Evolutionary conservation across 495 filamentous ascomycete species (phyloP).

Genomic region (Bacidia rubella): DNA sequence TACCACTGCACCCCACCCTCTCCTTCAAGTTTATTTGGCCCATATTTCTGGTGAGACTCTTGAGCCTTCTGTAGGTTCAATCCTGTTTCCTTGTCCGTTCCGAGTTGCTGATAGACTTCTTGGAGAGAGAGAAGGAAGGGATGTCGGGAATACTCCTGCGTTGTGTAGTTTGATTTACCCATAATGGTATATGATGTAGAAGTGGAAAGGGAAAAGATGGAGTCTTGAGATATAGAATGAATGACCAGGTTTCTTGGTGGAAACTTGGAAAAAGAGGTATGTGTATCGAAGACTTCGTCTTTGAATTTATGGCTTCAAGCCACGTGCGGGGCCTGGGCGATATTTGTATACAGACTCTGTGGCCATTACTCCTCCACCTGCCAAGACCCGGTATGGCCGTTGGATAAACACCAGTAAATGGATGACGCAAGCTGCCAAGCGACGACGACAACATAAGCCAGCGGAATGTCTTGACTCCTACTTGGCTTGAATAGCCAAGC

Average conservation of each 20-base stretch:
- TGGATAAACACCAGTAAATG: background rate
- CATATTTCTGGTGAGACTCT: conserved; percentile 37
- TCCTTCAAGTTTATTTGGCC: conserved; percentile 49
- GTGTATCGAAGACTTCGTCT: background rate
- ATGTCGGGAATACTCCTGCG: conserved; percentile 14
- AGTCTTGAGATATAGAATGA: background rate
- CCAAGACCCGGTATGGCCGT: background rate
- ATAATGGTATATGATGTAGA: background rate
- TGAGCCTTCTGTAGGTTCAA: conserved; percentile 36
- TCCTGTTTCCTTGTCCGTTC: conserved; percentile 46
- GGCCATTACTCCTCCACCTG: background rate
- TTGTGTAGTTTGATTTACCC: background rate
- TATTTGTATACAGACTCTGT: background rate
- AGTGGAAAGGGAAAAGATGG: background rate
- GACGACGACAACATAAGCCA: background rate
- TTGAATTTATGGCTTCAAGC: background rate
- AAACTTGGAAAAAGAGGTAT: background rate
- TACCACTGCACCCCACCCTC: conserved; percentile 48
- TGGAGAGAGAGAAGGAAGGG: conserved; percentile 24
- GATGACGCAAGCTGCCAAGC: background rate
- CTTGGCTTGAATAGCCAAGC: background rate
- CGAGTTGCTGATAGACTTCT: conserved; percentile 38
- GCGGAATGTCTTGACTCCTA: too few species aligned
- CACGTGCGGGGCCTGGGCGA: background rate
- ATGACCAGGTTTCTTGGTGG: background rate